Evolutionary conservation across 495 filamentous ascomycete species (phyloP).

Genomic region (Penicillium canescens): DNA sequence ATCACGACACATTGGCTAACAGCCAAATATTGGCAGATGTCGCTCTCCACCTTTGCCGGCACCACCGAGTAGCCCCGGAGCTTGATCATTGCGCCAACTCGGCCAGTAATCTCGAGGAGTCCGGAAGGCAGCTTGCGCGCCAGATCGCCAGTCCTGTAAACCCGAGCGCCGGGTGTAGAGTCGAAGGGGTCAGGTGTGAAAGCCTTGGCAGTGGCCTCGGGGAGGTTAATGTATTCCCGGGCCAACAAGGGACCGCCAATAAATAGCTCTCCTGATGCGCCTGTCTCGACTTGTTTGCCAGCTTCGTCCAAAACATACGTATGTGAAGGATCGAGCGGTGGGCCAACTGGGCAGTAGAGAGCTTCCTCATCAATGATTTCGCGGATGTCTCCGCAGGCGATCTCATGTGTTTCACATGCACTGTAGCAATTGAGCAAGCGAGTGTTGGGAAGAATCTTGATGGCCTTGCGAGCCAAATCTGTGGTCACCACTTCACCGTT

Average conservation of each 20-base stretch:
- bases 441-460: slow-evolving; percentile 60
- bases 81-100: slow-evolving; percentile 78
- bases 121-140: slow-evolving; percentile 69
- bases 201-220: slow-evolving; percentile 68
- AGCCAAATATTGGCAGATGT: slow-evolving; percentile 59
- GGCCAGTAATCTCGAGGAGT: slow-evolving; percentile 76
- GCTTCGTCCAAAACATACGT: slow-evolving; percentile 62
- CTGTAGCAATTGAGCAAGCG: slow-evolving; percentile 71
- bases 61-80: slow-evolving; percentile 79
- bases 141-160: slow-evolving; percentile 87
- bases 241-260: slow-evolving; percentile 81
- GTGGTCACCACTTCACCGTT: slow-evolving; percentile 73
- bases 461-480: slow-evolving; percentile 60
- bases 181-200: slow-evolving; percentile 68
- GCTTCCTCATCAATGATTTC: slow-evolving; percentile 56
- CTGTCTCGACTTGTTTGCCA: slow-evolving; percentile 56
- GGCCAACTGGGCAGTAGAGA: slow-evolving; percentile 62
- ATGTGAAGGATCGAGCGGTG: slow-evolving; percentile 55
- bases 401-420: slow-evolving; percentile 71
- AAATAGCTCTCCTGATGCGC: slow-evolving; percentile 76
- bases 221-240: slow-evolving; percentile 77
- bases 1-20: slow-evolving; percentile 60
- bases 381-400: slow-evolving; percentile 69
- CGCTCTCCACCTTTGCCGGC: slow-evolving; percentile 73
- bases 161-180: slow-evolving; percentile 42